These are phyloP conservation scores for Oxyria digyna DNA, from an alignment of 148 eudicot genomes.

Conservation along the genomic window DNA sequence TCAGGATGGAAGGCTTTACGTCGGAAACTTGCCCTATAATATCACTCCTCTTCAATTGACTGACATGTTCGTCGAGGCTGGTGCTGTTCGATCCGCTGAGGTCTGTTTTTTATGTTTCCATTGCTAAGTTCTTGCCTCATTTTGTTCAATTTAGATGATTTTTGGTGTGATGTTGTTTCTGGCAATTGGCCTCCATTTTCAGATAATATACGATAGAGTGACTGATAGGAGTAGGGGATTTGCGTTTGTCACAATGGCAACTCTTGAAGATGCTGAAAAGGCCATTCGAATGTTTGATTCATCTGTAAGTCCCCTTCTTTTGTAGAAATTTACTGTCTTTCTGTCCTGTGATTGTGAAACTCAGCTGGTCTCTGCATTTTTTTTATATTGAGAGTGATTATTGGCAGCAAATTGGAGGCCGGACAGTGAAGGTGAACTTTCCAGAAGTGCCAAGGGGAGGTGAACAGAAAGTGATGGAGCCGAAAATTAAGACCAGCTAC, in stretches of 20 bases:
- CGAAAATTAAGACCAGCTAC: conserved; percentile 36
- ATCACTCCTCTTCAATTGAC: conserved; percentile 50
- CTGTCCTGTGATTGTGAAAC: not conserved
- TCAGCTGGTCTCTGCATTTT: not conserved
- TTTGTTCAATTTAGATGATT: not conserved
- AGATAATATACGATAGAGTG: conserved; percentile 79
- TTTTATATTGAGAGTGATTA: not conserved
- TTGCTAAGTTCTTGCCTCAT: not conserved
- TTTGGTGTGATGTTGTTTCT: not conserved
- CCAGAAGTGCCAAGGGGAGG: conserved; percentile 96
- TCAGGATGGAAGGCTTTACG: conserved; percentile 50
- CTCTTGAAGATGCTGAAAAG: conserved; percentile 50
- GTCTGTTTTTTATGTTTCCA: conserved; percentile 18
- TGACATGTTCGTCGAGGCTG: conserved; percentile 59
- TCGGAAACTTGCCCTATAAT: conserved; percentile 71
- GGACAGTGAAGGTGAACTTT: conserved; percentile 81
- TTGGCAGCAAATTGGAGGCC: conserved; percentile 71
- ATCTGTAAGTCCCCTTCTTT: conserved; percentile 48
- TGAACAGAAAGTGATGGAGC: conserved; percentile 60
- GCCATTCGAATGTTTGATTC: conserved; percentile 82
- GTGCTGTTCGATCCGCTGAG: conserved; percentile 51
- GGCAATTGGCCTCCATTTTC: conserved; percentile 7
- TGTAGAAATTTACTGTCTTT: not conserved
- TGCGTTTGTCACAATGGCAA: conserved; percentile 82
- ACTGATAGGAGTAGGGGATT: conserved; percentile 91